phyloP scores from a whole-genome alignment of 1,284 basidiomycete genomes.

The Tilletia caries region DNA sequence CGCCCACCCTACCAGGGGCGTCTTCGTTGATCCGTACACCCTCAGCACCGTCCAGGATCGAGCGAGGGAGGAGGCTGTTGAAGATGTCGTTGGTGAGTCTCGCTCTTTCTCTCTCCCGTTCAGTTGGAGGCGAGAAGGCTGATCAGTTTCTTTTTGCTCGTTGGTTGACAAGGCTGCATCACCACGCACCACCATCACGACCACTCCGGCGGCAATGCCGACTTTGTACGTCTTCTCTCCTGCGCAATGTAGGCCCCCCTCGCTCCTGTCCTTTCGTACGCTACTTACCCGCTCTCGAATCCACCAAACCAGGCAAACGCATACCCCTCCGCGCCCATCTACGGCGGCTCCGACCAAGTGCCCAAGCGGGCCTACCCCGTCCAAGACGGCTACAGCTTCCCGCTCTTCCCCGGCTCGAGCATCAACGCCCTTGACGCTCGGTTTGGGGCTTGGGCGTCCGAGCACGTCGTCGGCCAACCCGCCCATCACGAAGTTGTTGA shows the following conservation, averaged over 20 bases:
- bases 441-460: too few relatives aligned
- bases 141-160: too few relatives aligned
- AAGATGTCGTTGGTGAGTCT: slow-evolving; percentile 53
- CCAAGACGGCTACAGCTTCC: slow-evolving; percentile 47
- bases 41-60: slow-evolving; percentile 69
- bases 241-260: not conserved
- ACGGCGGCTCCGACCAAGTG: slow-evolving; percentile 74
- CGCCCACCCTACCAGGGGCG: slow-evolving; percentile 21
- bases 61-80: slow-evolving; percentile 67
- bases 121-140: too few relatives aligned
- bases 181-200: slow-evolving; percentile 60
- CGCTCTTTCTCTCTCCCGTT: too few relatives aligned
- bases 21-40: slow-evolving; percentile 70
- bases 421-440: too few relatives aligned
- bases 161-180: slow-evolving; percentile 28
- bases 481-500: too few relatives aligned
- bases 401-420: slow-evolving; percentile 24
- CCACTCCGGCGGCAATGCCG: slow-evolving; percentile 79
- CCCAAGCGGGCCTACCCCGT: slow-evolving; percentile 70
- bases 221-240: slow-evolving; percentile 53
- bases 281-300: too few relatives aligned
- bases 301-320: slow-evolving; percentile 17
- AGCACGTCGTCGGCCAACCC: too few relatives aligned
- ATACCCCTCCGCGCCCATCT: slow-evolving; percentile 70
- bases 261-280: not conserved